phyloP scores from a whole-genome alignment of 441 rosid genomes.

The Pelargonium australe region DNA sequence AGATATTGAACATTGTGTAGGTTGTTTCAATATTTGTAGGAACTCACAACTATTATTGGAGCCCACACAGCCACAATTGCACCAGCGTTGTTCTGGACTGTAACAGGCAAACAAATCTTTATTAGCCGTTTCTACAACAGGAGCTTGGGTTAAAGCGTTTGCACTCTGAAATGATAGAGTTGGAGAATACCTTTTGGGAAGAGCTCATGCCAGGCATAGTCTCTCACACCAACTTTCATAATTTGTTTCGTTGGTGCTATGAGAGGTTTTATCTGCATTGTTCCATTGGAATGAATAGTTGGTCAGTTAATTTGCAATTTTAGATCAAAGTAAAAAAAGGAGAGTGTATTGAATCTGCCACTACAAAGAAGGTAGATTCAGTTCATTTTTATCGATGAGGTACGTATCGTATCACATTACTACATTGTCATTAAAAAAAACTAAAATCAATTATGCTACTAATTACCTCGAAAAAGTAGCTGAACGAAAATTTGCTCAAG shows the following conservation, averaged over 20 bases:
- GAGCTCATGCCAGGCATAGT: constrained; percentile 85
- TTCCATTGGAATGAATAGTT: constrained; percentile 13
- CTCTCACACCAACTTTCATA: constrained; percentile 62
- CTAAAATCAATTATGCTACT: constrained; percentile 13
- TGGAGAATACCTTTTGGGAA: constrained; percentile 64
- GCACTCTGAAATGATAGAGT: constrained; percentile 10
- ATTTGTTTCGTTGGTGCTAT: constrained; percentile 79
- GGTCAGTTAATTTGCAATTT: background rate
- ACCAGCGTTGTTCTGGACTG: constrained; percentile 87
- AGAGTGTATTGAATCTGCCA: background rate
- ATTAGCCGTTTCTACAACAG: constrained; percentile 10
- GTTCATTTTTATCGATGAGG: background rate
- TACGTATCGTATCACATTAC: background rate
- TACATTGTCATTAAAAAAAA: background rate
- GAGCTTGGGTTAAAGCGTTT: background rate
- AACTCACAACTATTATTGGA: constrained; percentile 92
- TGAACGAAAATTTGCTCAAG: constrained; percentile 63
- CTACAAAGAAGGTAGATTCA: background rate
- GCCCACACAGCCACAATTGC: constrained; percentile 95
- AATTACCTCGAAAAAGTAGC: constrained; percentile 87
- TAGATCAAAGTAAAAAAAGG: background rate
- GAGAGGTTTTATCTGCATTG: constrained; percentile 83
- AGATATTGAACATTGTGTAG: constrained; percentile 4
- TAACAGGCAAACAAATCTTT: constrained; percentile 21
- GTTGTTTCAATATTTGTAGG: constrained; percentile 11